A percentile compares a stretch with the other conserved stretches of the same genome.
Conservation (phyloP, 768 basidiomycete genomes). For the Infundibulicybe gibba region DNA sequence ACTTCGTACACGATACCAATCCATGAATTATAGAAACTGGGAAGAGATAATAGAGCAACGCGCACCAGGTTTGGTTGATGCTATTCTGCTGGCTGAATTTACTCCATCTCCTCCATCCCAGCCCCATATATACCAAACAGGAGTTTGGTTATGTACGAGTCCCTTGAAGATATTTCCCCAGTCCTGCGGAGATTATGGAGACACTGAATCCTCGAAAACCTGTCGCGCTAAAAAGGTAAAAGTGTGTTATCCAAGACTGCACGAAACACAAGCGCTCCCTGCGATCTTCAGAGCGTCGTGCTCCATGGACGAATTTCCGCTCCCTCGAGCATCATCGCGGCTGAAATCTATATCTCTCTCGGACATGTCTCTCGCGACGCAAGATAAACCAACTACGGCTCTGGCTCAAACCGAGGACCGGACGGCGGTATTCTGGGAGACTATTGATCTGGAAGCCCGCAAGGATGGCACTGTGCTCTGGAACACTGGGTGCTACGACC, state of each 20-base stretch:
- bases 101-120: not conserved
- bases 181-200: not conserved
- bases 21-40: slow-evolving; percentile 32
- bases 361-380: slow-evolving; percentile 3
- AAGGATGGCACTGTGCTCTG: no score
- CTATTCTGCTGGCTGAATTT: not conserved
- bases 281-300: slow-evolving; percentile 8
- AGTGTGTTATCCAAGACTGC: not conserved
- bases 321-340: slow-evolving; percentile 2
- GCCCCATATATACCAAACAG: not conserved
- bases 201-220: not conserved
- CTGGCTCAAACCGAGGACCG: slow-evolving; percentile 11
- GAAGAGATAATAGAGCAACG: slow-evolving; percentile 20
- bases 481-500: slow-evolving; percentile 1
- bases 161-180: not conserved
- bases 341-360: slow-evolving; percentile 8
- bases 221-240: not conserved
- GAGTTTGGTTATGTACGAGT: not conserved
- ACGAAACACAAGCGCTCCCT: slow-evolving; percentile 4
- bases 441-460: slow-evolving; percentile 32
- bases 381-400: no score
- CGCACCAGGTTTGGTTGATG: slow-evolving; percentile 1
- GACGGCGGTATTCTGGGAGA: slow-evolving; percentile 39
- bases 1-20: slow-evolving; percentile 7
- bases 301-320: slow-evolving; percentile 9